A percentile compares a stretch with the other conserved stretches of the same genome.
Conservation (phyloP, 768 basidiomycete species). For the Lepiota venenata region DNA sequence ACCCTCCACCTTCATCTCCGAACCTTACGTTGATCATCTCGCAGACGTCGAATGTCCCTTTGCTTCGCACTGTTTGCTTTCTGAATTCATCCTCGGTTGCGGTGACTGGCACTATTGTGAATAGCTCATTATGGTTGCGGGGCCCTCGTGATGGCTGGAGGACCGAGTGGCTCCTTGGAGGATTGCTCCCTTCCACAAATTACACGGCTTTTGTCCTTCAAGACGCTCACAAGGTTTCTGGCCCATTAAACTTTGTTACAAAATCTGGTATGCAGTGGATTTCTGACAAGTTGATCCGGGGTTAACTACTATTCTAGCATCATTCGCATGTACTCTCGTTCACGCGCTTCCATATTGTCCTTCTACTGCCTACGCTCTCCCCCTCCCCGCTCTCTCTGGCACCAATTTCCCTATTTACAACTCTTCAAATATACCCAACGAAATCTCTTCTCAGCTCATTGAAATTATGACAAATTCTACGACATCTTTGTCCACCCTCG, state of each 20-base stretch:
- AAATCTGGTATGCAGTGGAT: conserved; percentile 50
- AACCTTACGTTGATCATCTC: conserved; percentile 57
- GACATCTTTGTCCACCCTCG: conserved; percentile 61
- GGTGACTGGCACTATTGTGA: conserved; percentile 35
- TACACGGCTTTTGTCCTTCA: conserved; percentile 73
- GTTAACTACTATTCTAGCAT: conserved; percentile 31
- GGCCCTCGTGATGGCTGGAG: conserved; percentile 55
- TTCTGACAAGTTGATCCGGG: neutral
- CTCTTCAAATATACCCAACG: neutral
- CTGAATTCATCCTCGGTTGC: conserved; percentile 29
- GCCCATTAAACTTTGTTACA: conserved; percentile 69
- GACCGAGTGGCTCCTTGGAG: conserved; percentile 62
- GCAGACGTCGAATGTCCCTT: conserved; percentile 38
- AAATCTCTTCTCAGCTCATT: conserved; percentile 45
- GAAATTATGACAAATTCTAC: conserved; percentile 71
- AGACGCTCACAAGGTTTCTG: conserved; percentile 52
- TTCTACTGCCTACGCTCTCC: conserved; percentile 61
- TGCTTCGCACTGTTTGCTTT: conserved; percentile 59
- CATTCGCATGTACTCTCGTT: conserved; percentile 68
- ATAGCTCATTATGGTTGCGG: conserved; percentile 53
- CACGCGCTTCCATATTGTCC: conserved; percentile 77
- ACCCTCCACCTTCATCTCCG: conserved; percentile 35
- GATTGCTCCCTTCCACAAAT: conserved; percentile 62
- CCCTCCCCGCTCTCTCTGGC: conserved; percentile 50
- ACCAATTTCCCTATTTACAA: conserved; percentile 13